Evolutionary conservation across 179 eudicot genomes (phyloP).

Genomic region (Silene noctiflora): DNA sequence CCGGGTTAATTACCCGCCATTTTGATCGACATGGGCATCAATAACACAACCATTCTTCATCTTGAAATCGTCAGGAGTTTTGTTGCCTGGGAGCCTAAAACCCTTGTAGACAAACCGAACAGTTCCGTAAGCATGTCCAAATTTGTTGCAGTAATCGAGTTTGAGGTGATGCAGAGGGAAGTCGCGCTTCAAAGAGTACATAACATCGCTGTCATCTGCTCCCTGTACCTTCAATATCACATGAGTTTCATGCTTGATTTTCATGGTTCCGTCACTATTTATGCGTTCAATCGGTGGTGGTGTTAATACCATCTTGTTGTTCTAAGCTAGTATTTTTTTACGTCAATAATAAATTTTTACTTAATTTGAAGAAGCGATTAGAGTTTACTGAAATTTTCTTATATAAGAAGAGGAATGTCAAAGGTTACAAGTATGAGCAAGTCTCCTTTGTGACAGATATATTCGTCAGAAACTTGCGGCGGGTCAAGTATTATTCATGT

Average conservation of each 20-base stretch:
- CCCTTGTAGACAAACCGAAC: slow-evolving; percentile 16
- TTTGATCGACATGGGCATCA: slow-evolving; percentile 16
- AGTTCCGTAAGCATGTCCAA: slow-evolving; percentile 10
- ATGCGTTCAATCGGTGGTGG: slow-evolving; percentile 8
- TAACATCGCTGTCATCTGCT: slow-evolving; percentile 20
- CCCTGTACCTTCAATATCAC: slow-evolving; percentile 19
- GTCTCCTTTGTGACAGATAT: no score
- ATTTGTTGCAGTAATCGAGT: slow-evolving; percentile 18
- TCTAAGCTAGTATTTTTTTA: no score
- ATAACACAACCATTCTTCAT: slow-evolving; percentile 22
- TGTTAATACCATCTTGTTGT: neutral
- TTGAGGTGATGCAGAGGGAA: slow-evolving; percentile 17
- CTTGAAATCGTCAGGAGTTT: slow-evolving; percentile 15
- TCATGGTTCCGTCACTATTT: neutral
- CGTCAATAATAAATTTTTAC: no score
- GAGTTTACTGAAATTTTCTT: no score
- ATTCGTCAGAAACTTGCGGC: no score
- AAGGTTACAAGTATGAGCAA: no score
- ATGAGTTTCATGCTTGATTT: slow-evolving; percentile 11
- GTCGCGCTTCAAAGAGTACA: slow-evolving; percentile 3
- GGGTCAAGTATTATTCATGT: no score
- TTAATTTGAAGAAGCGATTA: no score
- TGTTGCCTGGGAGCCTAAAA: neutral
- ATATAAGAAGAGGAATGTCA: no score
- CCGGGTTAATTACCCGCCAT: slow-evolving; percentile 15